Evolutionary conservation across 768 basidiomycete species (phyloP), one percentile per base, ranked within the genome.

Genomic region (Mycena leptocephala): DNA sequence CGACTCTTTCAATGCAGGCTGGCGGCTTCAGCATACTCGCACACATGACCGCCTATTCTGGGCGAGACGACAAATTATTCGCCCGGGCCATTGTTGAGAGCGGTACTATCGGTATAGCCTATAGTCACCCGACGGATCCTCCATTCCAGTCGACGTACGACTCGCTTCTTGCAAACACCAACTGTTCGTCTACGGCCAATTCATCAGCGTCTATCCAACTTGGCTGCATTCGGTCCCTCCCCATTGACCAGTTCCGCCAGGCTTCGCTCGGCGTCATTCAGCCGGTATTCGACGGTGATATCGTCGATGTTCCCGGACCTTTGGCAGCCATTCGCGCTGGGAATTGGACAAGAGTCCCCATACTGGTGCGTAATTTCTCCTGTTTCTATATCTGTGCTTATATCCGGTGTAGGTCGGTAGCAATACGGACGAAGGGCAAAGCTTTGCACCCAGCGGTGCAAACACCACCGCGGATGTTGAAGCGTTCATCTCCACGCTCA

Each of bases 381-480:
- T 62, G 16, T 11, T 48, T 6, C 46, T 26, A 22, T 28, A 32
- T 24, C 28, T 67, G 14, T 1, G 48, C 28, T 41, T 28, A 72
- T 63, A 1, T 53, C 9, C 43, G 8, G 46, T 28, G 28, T 63
- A 69, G 74, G 35, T 69, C 7, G 74, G 74, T 22, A 75, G 74
- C 59, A 75, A 75, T 41, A 69, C 74, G 18, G 74, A 75, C 59
- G 74, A 75, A 43, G 74, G 65, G 24, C 63, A 32, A 6, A 46
- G 53, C 39, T 74, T 74, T 26, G 43, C 64, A 22, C 26, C 48
- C 64, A 48, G 30, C 41, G 72, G 72, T 22, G 72, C 65, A 16
- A 74, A 74, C 55, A 74, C 65, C 65, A 74, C 65, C 41, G 0
- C 72, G 59, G 59, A 62, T 5, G 61, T 72, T 41, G 32, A 32